Base-by-base conservation (phyloP, 768 basidiomycete genomes). In the Trametes meyenii region DNA sequence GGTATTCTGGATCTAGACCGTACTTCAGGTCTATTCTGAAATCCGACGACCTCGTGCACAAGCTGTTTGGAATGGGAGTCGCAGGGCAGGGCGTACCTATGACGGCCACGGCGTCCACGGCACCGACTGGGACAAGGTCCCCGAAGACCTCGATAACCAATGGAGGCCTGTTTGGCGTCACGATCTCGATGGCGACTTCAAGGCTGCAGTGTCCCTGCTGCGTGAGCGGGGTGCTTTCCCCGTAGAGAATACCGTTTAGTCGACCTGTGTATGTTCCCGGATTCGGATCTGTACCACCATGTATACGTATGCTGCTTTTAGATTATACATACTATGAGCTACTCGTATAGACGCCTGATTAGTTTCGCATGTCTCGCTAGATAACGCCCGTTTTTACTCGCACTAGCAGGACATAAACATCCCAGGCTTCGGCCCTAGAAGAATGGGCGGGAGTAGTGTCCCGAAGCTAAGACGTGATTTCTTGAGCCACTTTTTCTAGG, bases 131-230 rank as follows among this genome's bases (percentile, higher is more conserved):
- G 67, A 72, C 50, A 70, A 73, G 11, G 75, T 79, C 26, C 67
- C 70, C n/a, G 60, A 73, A 2, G 73, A 76, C 39, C 58, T 84
- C 26, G 55, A 63, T 2, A 78, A 73, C 13, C 75, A 77, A 33
- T 84, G 77, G 79, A 75, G 75, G 35, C 75, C 76, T 14, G 77
- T 85, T 14, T 85, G 82, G 82, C 72, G 76, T 40, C 76, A 84
- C 66, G 79, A 83, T n/a, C n/a, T 64, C 23, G 45, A 67, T 58
- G 69, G 64, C 49, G 81, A 83, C 57, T 68, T 83, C 2, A 64
- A 70, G 13, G 59, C 55, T 5, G 78, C 78, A 1, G 51, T 75
- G 33, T 62, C 58, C 8, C 54, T 24, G 46, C 74, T 67, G 43
- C 60, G 67, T 53, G 61, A 67, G 35, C 50, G 38, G 4, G 62